Base-by-base conservation (phyloP, 2,329 filamentous ascomycete genomes). In the Talaromyces atroroseus region DNA sequence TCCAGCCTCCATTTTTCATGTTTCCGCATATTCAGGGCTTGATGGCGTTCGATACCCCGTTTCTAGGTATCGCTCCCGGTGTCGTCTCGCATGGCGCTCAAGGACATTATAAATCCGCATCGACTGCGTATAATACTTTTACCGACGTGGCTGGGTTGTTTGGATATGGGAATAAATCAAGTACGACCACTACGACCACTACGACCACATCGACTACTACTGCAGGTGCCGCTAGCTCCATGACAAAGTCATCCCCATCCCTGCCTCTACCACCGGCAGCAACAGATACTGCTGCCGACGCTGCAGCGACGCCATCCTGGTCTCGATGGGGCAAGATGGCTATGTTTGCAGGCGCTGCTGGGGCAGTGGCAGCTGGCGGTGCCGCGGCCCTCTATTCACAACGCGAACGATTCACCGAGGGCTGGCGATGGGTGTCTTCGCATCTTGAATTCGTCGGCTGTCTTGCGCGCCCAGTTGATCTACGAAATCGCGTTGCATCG, bases 371-470 rank as follows among this genome's bases (percentile, higher is more conserved):
- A 0, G 88, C 87, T 1, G 92, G 88, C 0, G 90, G 89, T 7
- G 88, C 88, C 0, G 89, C 89, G 0, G 91, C 91, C 7, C 88
- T 92, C 11, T 97, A 95, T 76, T 79, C 88, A 65, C 91, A 94
- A 65, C 84, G 90, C 54, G 89, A 95, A 32, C 85, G 90, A 61
- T 83, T 97, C 59, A 83, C 81, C 2, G 80, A 87, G 58, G 88
- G 92, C 7, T 86, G 86, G 76, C 78, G 78, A 10, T 97, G 92
- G 91, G 89, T 89, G 14, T 84, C 87, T 16, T 94, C 89, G 36
- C 94, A 99, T 72, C 83, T 99, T 24, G 89, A 94, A 71, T 99
- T 97, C 66, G 89, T 97, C 1, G 90, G 91, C 2, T 95, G 90
- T 66, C 81, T 99, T 7, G 88, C 89, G 49, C 85, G 89, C n/a